Evolutionary conservation across 352 stramenopile genomes (phyloP).

Genomic region (Phytophthora pisi): DNA sequence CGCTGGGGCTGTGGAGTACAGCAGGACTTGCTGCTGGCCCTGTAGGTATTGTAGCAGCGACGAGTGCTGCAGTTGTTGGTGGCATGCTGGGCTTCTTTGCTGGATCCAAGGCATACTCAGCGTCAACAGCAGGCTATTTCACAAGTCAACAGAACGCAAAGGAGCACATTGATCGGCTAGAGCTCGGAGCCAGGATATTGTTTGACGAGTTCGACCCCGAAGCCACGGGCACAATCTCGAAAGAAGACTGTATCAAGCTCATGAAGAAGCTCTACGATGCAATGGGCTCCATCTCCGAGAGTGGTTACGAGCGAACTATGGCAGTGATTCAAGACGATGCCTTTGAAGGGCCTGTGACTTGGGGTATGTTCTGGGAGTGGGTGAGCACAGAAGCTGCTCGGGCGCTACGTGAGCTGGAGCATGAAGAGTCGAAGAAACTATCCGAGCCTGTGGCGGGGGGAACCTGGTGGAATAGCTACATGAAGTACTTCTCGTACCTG

Average conservation of each 20-base stretch:
- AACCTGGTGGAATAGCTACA: conserved; percentile 78
- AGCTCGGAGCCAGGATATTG: conserved; percentile 79
- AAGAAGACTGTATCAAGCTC: conserved; percentile 71
- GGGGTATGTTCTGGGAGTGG: conserved; percentile 89
- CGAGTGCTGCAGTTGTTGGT: conserved; percentile 77
- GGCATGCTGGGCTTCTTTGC: conserved; percentile 86
- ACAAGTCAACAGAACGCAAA: conserved; percentile 77
- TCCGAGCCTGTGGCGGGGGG: conserved; percentile 46
- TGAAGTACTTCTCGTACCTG: conserved; percentile 49
- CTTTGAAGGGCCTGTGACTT: conserved; percentile 76
- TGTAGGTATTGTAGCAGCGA: conserved; percentile 78
- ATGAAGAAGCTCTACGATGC: conserved; percentile 82
- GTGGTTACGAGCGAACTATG: conserved; percentile 64
- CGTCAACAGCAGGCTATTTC: conserved; percentile 79
- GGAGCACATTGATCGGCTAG: conserved; percentile 85
- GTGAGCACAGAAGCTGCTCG: conserved; percentile 80
- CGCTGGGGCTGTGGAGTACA: conserved; percentile 79
- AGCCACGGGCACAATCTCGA: conserved; percentile 67
- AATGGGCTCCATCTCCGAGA: conserved; percentile 70
- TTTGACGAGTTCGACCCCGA: conserved; percentile 85
- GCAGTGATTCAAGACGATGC: conserved; percentile 60
- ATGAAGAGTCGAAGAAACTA: conserved; percentile 54
- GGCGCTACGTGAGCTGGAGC: conserved; percentile 69
- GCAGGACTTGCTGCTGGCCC: conserved; percentile 77
- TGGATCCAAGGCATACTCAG: conserved; percentile 78